These are phyloP conservation scores for Dothideomycetes sp. DNA, from an alignment of 2,329 filamentous ascomycete genomes.

Conservation along the genomic window DNA sequence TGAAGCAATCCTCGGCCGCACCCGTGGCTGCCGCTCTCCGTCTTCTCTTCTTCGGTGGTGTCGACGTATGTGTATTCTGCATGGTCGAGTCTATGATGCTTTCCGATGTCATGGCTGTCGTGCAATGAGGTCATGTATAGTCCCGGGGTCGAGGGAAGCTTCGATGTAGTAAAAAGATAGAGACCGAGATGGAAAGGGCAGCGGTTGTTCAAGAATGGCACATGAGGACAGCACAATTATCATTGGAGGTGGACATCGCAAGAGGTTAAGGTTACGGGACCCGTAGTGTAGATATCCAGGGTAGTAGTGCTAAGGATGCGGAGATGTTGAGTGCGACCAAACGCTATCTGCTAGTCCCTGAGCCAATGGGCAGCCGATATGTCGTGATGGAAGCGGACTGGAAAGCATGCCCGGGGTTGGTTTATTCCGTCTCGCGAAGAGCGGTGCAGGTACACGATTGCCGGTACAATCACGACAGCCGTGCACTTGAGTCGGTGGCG, in stretches of 20 bases:
- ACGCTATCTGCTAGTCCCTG: neutral
- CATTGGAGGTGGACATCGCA: no score
- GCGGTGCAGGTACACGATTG: no score
- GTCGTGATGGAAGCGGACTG: neutral
- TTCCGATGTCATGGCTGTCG: no score
- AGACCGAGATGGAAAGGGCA: no score
- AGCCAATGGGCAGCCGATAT: neutral
- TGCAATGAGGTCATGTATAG: no score
- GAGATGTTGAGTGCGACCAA: neutral
- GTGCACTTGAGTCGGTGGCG: no score
- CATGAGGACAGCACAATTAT: no score
- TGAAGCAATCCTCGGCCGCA: constrained; percentile 89
- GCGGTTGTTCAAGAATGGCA: no score
- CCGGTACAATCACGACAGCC: no score
- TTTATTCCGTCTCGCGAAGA: neutral
- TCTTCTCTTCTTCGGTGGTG: constrained; percentile 52
- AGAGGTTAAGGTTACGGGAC: neutral
- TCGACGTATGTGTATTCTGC: constrained; percentile 9
- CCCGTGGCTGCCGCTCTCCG: constrained; percentile 81
- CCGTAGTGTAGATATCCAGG: neutral
- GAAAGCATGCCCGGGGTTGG: neutral
- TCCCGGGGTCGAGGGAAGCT: no score
- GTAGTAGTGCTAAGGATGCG: neutral
- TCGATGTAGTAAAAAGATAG: no score
- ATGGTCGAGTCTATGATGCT: neutral